Conservation (phyloP, 2,329 filamentous ascomycete species). For the Apiospora marii region DNA sequence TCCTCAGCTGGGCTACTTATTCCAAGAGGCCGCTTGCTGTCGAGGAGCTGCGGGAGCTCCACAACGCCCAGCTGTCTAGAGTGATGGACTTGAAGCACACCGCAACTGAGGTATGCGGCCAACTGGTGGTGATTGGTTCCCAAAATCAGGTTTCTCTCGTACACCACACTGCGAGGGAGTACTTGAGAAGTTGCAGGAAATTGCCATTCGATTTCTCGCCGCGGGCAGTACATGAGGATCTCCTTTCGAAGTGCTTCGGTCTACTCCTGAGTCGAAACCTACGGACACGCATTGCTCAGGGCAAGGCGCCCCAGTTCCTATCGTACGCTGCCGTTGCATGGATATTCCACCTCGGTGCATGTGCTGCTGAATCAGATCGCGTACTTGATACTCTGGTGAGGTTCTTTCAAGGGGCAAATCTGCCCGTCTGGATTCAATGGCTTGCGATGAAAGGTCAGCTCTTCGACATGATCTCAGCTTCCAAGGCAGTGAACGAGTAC, state of each 20-base stretch:
- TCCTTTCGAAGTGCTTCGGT: constrained; percentile 24
- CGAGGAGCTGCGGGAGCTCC: constrained; percentile 28
- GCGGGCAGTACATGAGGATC: constrained; percentile 20
- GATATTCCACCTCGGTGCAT: constrained; percentile 26
- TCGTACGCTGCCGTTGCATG: constrained; percentile 28
- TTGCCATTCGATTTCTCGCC: constrained; percentile 23
- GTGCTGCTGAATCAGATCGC: neutral
- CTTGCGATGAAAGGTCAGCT: constrained; percentile 28
- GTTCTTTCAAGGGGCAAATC: constrained; percentile 26
- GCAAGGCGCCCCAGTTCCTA: constrained; percentile 14
- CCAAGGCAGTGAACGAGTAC: constrained; percentile 16
- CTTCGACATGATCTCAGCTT: constrained; percentile 25
- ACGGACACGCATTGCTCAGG: neutral
- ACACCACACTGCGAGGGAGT: constrained; percentile 32
- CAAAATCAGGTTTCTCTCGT: constrained; percentile 26
- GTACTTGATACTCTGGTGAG: constrained; percentile 22
- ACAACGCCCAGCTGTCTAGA: constrained; percentile 26
- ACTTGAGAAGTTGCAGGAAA: constrained; percentile 23
- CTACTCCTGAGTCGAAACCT: constrained; percentile 16
- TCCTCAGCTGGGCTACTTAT: constrained; percentile 31
- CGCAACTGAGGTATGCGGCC: constrained; percentile 28
- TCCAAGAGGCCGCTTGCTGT: constrained; percentile 26
- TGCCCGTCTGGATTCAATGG: constrained; percentile 30
- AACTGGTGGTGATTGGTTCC: constrained; percentile 30
- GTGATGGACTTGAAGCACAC: constrained; percentile 30